Conservation (phyloP, 2,329 filamentous ascomycete genomes). For the Polychaeton citri region DNA sequence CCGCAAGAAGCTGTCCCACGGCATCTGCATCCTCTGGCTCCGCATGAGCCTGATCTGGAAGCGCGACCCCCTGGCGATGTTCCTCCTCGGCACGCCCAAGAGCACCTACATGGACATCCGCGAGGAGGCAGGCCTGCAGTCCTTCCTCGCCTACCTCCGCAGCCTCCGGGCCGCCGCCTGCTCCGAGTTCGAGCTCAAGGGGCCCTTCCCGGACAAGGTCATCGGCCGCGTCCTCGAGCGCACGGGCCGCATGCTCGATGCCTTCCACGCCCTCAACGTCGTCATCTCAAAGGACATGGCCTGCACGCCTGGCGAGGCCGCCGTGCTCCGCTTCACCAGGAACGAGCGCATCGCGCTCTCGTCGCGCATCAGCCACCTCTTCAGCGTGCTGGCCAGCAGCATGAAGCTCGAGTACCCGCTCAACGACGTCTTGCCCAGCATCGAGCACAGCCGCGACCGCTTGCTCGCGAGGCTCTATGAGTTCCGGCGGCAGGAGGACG, state of each 20-base stretch:
- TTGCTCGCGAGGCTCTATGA: conserved; percentile 77
- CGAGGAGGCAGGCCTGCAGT: conserved; percentile 77
- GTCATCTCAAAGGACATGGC: conserved; percentile 70
- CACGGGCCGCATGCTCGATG: conserved; percentile 75
- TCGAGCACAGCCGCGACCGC: conserved; percentile 66
- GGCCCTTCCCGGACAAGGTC: conserved; percentile 66
- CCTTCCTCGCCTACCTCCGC: conserved; percentile 62
- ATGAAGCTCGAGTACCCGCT: conserved; percentile 92
- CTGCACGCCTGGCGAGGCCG: conserved; percentile 66
- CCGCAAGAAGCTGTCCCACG: conserved; percentile 74
- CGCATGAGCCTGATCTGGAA: conserved; percentile 96
- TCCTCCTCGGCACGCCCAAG: conserved; percentile 32
- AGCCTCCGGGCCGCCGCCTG: conserved; percentile 57
- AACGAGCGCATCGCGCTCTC: conserved; percentile 70
- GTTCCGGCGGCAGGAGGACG: conserved; percentile 58
- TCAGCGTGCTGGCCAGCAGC: conserved; percentile 74
- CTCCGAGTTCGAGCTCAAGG: conserved; percentile 79
- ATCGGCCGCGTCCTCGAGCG: conserved; percentile 64
- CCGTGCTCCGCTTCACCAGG: conserved; percentile 65
- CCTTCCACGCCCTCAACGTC: conserved; percentile 92
- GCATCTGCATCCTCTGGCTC: conserved; percentile 79
- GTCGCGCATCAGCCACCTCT: conserved; percentile 78
- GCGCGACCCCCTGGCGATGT: conserved; percentile 67
- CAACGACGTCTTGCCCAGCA: conserved; percentile 74
- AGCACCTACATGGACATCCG: conserved; percentile 65